These are phyloP conservation scores for Collybia sordida DNA, from an alignment of 768 basidiomycete genomes.

Conservation along the genomic window DNA sequence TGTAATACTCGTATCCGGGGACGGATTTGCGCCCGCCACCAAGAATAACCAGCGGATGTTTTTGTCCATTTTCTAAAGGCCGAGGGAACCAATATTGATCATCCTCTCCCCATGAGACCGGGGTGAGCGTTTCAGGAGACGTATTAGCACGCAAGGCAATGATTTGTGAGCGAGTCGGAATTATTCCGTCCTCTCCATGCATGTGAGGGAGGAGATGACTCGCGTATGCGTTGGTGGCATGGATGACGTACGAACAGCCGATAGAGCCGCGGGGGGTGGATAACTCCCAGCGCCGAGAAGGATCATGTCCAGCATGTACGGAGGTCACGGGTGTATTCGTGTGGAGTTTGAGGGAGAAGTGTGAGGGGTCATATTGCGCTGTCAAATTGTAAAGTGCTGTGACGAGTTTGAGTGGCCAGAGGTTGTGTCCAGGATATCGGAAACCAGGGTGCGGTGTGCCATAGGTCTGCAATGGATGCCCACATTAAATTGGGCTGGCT, in stretches of 20 bases:
- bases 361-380: slow-evolving; percentile 17
- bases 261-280: slow-evolving; percentile 68
- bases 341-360: slow-evolving; percentile 54
- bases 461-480: slow-evolving; percentile 27
- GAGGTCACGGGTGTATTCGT: slow-evolving; percentile 71
- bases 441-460: slow-evolving; percentile 54
- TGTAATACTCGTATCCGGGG: slow-evolving; percentile 47
- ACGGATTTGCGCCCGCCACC: slow-evolving; percentile 60
- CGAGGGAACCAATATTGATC: slow-evolving; percentile 78
- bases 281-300: slow-evolving; percentile 47
- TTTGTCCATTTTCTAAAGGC: slow-evolving; percentile 31
- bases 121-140: slow-evolving; percentile 36
- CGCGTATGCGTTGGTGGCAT: slow-evolving; percentile 87
- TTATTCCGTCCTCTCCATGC: slow-evolving; percentile 49
- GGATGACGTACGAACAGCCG: slow-evolving; percentile 63
- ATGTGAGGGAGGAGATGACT: slow-evolving; percentile 75
- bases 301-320: not conserved
- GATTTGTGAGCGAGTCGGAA: slow-evolving; percentile 75
- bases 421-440: slow-evolving; percentile 54
- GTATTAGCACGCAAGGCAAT: slow-evolving; percentile 40
- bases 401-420: slow-evolving; percentile 84
- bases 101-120: slow-evolving; percentile 46
- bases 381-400: slow-evolving; percentile 57
- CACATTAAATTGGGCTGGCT: not conserved
- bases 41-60: slow-evolving; percentile 62